A percentile compares a stretch with the other conserved stretches of the same genome.
Conservation (phyloP, 345 rosid species). For the Euphorbia pulcherrima region DNA sequence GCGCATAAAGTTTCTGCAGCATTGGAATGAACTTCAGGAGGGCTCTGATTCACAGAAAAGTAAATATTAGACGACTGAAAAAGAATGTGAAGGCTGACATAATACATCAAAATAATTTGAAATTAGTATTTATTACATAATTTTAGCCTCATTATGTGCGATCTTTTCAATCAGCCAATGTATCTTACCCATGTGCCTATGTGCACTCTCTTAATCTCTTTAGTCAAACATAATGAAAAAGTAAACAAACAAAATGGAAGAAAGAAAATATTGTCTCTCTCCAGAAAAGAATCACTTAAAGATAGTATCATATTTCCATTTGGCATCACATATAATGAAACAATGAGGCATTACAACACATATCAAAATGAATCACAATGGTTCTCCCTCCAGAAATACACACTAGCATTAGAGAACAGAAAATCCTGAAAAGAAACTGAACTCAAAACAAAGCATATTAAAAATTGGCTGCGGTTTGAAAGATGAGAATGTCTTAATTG, state of each 20-base stretch:
- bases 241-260: background rate
- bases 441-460: background rate
- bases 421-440: background rate
- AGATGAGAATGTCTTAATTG: background rate
- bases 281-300: background rate
- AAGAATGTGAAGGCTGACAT: background rate
- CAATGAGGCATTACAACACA: background rate
- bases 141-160: background rate
- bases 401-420: background rate
- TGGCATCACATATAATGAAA: background rate
- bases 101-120: background rate
- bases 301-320: background rate
- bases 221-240: background rate
- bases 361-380: background rate
- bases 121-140: background rate
- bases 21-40: constrained; percentile 91
- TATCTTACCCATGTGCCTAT: background rate
- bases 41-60: constrained; percentile 45
- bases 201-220: background rate
- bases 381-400: background rate
- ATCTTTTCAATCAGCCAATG: background rate
- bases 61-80: constrained; percentile 24
- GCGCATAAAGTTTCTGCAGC: constrained; percentile 93
- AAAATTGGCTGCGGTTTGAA: background rate
- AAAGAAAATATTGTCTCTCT: background rate